Base-by-base conservation (phyloP, 2,329 filamentous ascomycete species). In the Aspergillus neotritici region DNA sequence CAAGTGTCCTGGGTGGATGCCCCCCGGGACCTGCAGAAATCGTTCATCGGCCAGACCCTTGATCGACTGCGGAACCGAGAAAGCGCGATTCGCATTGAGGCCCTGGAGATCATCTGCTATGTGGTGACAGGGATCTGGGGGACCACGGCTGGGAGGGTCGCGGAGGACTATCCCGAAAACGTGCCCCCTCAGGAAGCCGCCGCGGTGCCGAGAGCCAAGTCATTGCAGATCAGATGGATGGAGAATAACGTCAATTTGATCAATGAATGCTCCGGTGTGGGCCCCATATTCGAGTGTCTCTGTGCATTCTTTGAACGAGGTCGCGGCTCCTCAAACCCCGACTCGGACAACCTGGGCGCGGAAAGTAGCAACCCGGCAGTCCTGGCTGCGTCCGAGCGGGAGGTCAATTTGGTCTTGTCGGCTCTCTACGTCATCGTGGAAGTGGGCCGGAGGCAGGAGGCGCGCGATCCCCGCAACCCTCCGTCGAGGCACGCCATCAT, bases 61-160 rank as follows among this genome's bases (percentile, higher is more conserved):
- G 54, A 63, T 30, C 62, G 56, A 15, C 43, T 74, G 13, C 58
- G 63, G 34, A 60, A 68, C 40, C 48, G 58, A 7, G 68, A 72
- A 32, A 60, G 69, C 29, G 56, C 61, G 9, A 54, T 61, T 30
- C 63, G 73, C n/a, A 57, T 74, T 32, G 69, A 71, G 49, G 67
- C 68, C 7, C 52, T 76, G 30, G 69, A 73, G 48, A 65, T 60
- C 28, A 51, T 76, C 38, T 71, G 68, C 48, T 76, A 76, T 50
- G 54, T 86, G 17, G 69, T 84, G 11, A 73, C 87, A 4, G 86
- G 86, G 2, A 72, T 82, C 30, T 90, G 86, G 86, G 77, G 75
- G 3, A 73, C 82, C 37, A 87, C 82, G 9, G 83, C 82, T 28
- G 77, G 80, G 25, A 60, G 60, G 34, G 50, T 53, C 29, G 48